Evolutionary conservation across 192 early-diverging fungal species (phyloP), one percentile per base, ranked within the genome.

Genomic region (Lobosporangium transversale): DNA sequence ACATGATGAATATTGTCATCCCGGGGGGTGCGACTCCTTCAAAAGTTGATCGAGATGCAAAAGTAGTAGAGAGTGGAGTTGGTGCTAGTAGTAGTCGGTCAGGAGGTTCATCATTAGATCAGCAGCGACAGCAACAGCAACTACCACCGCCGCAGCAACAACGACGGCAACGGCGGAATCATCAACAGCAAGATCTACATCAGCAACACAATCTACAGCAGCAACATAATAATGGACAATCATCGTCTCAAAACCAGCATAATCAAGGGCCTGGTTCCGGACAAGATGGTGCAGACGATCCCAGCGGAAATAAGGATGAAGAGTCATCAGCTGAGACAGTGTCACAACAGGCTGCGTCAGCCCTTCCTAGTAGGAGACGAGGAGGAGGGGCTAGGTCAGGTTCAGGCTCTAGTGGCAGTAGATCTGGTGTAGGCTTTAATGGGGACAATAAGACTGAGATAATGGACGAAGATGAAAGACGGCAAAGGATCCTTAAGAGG

Each of bases 301-400:
- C 57, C 14, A 20, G 30, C 30, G 51, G 37, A 6, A 54, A 54
- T 8, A 69, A 69, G 52, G 67, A 69, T 9, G 67, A 69, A 14
- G 67, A 69, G 4, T 40, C 47, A 26, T 2, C n/a, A 15, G 42
- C 1, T 4, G 2, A 36, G 8, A 42, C 18, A 53, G n/a, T 23
- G 15, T 23, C 51, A 7, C 37, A 40, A 14, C 8, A 40, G 18
- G 57, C 33, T 48, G 30, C 67, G 27, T 14, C 50, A 17, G 35
- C 67, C 6, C 14, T 27, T 27, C 20, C 47, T 21, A 44, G 58
- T 14, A 31, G 68, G 21, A 7, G 36, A 23, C 58, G 20, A 9
- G 62, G 61, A 1, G 37, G 44, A 26, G 26, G 4, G 0, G 32
- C n/a, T n/a, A n/a, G n/a, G n/a, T n/a, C n/a, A n/a, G n/a, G n/a